Percentiles rank a stretch among this genome's conserved stretches.
Conservation (phyloP, 148 eudicot genomes). For the Selenicereus undatus region DNA sequence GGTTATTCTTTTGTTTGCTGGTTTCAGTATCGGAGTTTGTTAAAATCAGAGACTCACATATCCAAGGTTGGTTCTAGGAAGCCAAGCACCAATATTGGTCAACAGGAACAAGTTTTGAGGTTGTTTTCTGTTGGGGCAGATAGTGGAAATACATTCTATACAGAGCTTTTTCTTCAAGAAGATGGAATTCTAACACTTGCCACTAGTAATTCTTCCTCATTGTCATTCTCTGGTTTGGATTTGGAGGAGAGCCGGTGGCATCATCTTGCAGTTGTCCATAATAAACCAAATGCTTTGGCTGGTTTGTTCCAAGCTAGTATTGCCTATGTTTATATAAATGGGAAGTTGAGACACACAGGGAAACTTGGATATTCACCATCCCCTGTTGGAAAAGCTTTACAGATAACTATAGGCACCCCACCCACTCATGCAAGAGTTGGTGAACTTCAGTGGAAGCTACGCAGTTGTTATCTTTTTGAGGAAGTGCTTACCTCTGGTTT, state of each 20-base stretch:
- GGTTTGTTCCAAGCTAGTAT: constrained; percentile 98
- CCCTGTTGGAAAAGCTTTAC: constrained; percentile 84
- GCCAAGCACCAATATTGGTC: constrained; percentile 34
- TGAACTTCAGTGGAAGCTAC: constrained; percentile 84
- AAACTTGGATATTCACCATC: constrained; percentile 97
- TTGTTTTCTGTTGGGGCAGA: constrained; percentile 92
- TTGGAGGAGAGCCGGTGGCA: constrained; percentile 95
- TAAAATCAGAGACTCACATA: constrained; percentile 55
- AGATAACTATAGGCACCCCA: constrained; percentile 92
- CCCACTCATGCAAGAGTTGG: constrained; percentile 61
- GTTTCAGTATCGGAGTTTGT: constrained; percentile 82
- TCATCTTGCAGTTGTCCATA: constrained; percentile 97
- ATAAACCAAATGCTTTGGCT: constrained; percentile 99
- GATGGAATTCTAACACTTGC: constrained; percentile 89
- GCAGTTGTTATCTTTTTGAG: constrained; percentile 94
- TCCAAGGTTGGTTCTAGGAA: constrained; percentile 50
- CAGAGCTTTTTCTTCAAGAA: constrained; percentile 87
- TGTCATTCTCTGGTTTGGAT: constrained; percentile 83
- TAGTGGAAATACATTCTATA: constrained; percentile 64
- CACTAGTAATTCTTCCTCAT: constrained; percentile 81
- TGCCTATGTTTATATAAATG: constrained; percentile 89
- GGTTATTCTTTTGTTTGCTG: constrained; percentile 99
- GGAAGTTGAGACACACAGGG: constrained; percentile 90
- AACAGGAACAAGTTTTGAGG: constrained; percentile 54
- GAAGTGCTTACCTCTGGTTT: constrained; percentile 91